Base-by-base conservation (phyloP, 2,329 filamentous ascomycete genomes). In the Geoglossum cookeanum region DNA sequence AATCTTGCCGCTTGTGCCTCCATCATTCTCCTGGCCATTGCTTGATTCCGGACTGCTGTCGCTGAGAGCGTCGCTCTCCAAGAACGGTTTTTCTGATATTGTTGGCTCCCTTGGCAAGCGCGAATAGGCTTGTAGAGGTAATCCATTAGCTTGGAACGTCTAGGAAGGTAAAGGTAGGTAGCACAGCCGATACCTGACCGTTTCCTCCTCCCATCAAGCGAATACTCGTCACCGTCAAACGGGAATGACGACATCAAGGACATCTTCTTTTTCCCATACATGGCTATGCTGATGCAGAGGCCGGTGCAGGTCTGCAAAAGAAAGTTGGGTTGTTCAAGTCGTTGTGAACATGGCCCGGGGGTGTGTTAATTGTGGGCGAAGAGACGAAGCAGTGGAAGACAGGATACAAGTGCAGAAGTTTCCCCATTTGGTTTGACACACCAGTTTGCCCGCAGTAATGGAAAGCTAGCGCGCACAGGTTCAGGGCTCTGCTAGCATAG, bases 211-310 rank as follows among this genome's bases (percentile, higher is more conserved):
- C 17, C 54, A 3, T 55, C 44, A 22, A 22, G 13, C 29, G 35
- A n/a, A 32, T 15, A n/a, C 15, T 35, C 33, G 9, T 55, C 54
- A 7, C 33, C 54, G 27, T 56, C 42, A 37, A 15, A 57, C 30
- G 17, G 56, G 55, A 33, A 61, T 56, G 49, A 35, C 11, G 49
- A 37, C 13, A 62, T 39, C 37, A 62, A 39, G 33, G 39, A 27
- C 37, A 55, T 60, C 51, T 61, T 61, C 55, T 39, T 61, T 57
- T 60, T 61, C 13, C 61, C 60, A 27, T 61, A 63, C 4, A 57
- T 61, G 7, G 61, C 57, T 56, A 58, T 63, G 8, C 15, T 37
- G 3, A 17, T 35, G n/a, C 3, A 22, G n/a, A 47, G 8, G n/a
- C 15, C n/a, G n/a, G 45, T 17, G 32, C 15, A 39, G 35, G 15